Percentiles rank a stretch among this genome's conserved stretches.
Conservation (phyloP, 1,139 yeast genomes). For the Blastobotrys aristatus region DNA sequence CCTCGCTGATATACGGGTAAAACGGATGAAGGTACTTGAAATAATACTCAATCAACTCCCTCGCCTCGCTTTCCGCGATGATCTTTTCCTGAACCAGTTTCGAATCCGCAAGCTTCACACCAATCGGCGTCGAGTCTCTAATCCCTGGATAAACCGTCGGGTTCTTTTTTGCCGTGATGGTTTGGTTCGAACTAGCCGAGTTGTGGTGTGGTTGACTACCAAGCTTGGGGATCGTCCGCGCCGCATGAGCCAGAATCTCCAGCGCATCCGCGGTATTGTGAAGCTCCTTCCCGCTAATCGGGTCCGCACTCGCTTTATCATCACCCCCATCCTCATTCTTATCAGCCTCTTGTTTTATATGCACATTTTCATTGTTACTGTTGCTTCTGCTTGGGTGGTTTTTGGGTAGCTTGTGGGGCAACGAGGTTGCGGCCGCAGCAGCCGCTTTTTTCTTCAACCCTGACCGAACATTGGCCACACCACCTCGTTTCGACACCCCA, state of each 20-base stretch:
- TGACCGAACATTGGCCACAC: conserved; percentile 43
- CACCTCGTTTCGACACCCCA: conserved; percentile 60
- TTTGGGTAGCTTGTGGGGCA: conserved; percentile 1
- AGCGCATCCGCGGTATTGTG: conserved; percentile 59
- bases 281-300: conserved; percentile 33
- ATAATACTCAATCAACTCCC: conserved; percentile 55
- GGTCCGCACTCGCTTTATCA: conserved; percentile 12
- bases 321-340: not conserved
- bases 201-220: not conserved
- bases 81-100: conserved; percentile 63
- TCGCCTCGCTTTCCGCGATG: conserved; percentile 64
- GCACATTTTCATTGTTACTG: not conserved
- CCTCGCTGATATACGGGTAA: conserved; percentile 79
- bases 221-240: conserved; percentile 34
- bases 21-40: conserved; percentile 82
- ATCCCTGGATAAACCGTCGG: not conserved
- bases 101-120: conserved; percentile 50
- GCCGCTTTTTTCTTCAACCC: conserved; percentile 32
- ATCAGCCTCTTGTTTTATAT: not conserved
- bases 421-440: not conserved
- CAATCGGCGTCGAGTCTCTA: conserved; percentile 30
- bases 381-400: not conserved
- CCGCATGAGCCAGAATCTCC: conserved; percentile 45
- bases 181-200: not conserved
- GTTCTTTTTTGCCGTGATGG: not conserved